Base-by-base conservation (phyloP, 345 rosid genomes). In the Arabis alpina region DNA sequence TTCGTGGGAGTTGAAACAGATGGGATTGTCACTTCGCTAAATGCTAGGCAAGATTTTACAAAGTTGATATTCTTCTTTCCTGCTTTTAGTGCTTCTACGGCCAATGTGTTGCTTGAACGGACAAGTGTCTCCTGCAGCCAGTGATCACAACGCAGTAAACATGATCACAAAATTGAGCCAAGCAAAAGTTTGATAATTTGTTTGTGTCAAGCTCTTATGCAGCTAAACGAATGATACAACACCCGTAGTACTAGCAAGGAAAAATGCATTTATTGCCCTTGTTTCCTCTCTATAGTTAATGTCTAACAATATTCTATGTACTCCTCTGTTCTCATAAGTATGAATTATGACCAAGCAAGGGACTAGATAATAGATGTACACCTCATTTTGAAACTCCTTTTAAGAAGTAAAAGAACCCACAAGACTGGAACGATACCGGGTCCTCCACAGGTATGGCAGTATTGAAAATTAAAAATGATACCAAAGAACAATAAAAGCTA, bases 11-110 rank as follows among this genome's bases (percentile, higher is more conserved):
- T 52, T 57, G 81, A 72, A 81, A 90, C 78, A 61, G 91, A 83
- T 69, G 96, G 97, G 79, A 90, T 82, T 41, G 98, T 93, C 32
- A 85, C 96, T 83, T 90, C 98, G 57, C 83, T 86, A 74, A 88
- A 93, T 15, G 98, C 89, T 57, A 93, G 65, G 77, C 98, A 93
- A 58, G 97, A 87, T 82, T 81, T 93, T 64, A 83, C 81, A 78
- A 90, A 84, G 65, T 74, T 74, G 16, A 65, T 63, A 54, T 80
- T 77, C 45, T 68, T 82, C 49, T 78, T 76, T 61, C 79, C 85
- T 78, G 76, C 74, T 78, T 84, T 87, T 63, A 86, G 64, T 65
- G 89, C 89, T 78, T 84, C 82, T 9, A 76, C 76, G 63, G 89
- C 97, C 77, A 93, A 77, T 61, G 70, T 72, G 65, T 93, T 90